These are phyloP conservation scores for Raphanus sativus DNA, from an alignment of 345 rosid species.

Conservation along the genomic window DNA sequence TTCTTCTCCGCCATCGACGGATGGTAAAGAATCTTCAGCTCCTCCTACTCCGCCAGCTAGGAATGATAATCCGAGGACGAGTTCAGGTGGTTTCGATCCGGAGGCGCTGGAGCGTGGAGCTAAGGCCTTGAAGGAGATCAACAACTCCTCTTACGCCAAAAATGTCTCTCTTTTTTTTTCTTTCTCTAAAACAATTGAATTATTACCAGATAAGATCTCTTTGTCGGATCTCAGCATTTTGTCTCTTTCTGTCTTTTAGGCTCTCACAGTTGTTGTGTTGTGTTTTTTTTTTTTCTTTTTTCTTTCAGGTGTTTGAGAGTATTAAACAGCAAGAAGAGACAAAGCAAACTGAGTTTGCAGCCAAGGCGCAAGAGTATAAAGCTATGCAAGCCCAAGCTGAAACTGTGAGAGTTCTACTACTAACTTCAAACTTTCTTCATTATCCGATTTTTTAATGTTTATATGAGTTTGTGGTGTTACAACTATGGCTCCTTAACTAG, in stretches of 20 bases:
- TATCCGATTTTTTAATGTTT: neutral
- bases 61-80: slow-evolving; percentile 79
- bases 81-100: slow-evolving; percentile 87
- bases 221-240: neutral
- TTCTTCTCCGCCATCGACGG: neutral
- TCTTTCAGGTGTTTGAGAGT: slow-evolving; percentile 66
- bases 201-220: neutral
- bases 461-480: neutral
- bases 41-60: slow-evolving; percentile 48
- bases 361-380: slow-evolving; percentile 74
- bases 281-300: slow-evolving; percentile 1
- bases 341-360: slow-evolving; percentile 59
- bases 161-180: slow-evolving; percentile 46
- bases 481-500: neutral
- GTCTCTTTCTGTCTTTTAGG: too few species aligned
- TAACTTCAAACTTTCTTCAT: neutral
- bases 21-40: slow-evolving; percentile 38
- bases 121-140: slow-evolving; percentile 69
- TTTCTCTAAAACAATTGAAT: neutral
- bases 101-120: slow-evolving; percentile 93
- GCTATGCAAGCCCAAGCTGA: slow-evolving; percentile 91
- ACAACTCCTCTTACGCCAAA: slow-evolving; percentile 66
- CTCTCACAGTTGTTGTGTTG: too few species aligned
- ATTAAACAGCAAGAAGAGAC: slow-evolving; percentile 84
- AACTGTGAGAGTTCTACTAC: slow-evolving; percentile 56